Evolutionary conservation across 225 moss, liverwort and hornwort species (phyloP), one percentile per base, ranked within the genome.

Genomic region (Pleurozium schreberi): DNA sequence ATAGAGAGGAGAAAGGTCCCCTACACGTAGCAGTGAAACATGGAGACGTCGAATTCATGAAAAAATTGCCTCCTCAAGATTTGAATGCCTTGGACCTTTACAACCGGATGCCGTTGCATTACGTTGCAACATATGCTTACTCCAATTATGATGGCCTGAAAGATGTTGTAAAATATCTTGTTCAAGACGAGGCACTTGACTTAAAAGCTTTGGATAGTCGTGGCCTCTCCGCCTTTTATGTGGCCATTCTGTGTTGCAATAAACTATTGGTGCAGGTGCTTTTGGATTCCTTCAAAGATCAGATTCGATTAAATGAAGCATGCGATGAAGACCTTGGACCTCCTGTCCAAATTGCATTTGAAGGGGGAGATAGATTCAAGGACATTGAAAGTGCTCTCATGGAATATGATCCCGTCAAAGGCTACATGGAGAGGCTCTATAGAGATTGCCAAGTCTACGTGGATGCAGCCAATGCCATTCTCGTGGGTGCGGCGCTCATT

Each of bases 321-420:
- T 70, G 42, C 0, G 0, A 14, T 1, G 0, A 4, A 1, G 3
- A 25, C 3, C 4, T 42, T 8, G 70, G 70, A 42, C 70, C 70
- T 42, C 70, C 70, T 23, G 42, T 70, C 15, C 70, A 28, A 73
- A 73, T 28, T 73, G 73, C 73, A 45, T 3, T 17, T 3, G 45
- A 73, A 73, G 2, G 17, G 15, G 71, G 71, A 71, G 1, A 9
- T 0, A 0, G 0, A 0, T 73, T 10, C 2, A 1, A 1, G 2
- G 45, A 73, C 17, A 73, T 73, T 17, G 6, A 28, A 2, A 13
- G 3, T 1, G 45, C 10, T 9, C 28, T 73, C 6, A 73, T 45
- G 28, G 45, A 73, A 45, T 73, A 45, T 28, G 73, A 28, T 5
- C 57, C 20, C 16, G 57, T 57, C 19, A 20, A 19, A 67, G 4